phyloP scores from a whole-genome alignment of 257 asterid species.

The Rauvolfia tetraphylla region DNA sequence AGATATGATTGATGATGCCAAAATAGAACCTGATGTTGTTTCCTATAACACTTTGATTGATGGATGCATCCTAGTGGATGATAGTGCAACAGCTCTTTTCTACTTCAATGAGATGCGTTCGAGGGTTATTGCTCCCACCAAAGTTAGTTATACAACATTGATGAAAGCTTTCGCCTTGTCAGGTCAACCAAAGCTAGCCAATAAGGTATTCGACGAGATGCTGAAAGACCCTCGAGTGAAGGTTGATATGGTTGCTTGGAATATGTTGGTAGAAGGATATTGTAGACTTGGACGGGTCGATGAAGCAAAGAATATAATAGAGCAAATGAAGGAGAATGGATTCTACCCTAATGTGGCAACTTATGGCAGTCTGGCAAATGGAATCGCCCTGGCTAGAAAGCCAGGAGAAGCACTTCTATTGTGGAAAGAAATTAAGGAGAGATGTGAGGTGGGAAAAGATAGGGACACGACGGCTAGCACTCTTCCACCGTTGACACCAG shows the following conservation, averaged over 20 bases:
- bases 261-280: constrained; percentile 86
- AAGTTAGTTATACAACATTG: constrained; percentile 89
- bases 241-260: constrained; percentile 92
- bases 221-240: constrained; percentile 78
- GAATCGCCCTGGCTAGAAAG: constrained; percentile 75
- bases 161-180: constrained; percentile 94
- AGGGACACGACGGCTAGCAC: constrained; percentile 30
- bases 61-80: constrained; percentile 80
- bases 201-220: constrained; percentile 90
- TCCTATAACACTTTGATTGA: constrained; percentile 85
- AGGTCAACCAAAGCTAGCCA: constrained; percentile 76
- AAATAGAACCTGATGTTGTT: constrained; percentile 86
- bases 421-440: constrained; percentile 86
- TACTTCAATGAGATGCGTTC: constrained; percentile 93
- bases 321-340: constrained; percentile 69
- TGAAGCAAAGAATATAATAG: constrained; percentile 61
- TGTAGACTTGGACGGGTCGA: constrained; percentile 70
- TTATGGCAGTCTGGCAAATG: constrained; percentile 88
- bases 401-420: constrained; percentile 95
- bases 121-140: constrained; percentile 85
- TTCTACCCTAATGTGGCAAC: constrained; percentile 72
- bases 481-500: constrained; percentile 62
- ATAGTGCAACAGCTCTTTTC: constrained; percentile 75
- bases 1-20: constrained; percentile 59
- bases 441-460: constrained; percentile 46